Percentiles rank a stretch among this genome's conserved stretches.
phyloP scores from a whole-genome alignment of 352 stramenopile genomes.

The Globisporangium canariense region DNA sequence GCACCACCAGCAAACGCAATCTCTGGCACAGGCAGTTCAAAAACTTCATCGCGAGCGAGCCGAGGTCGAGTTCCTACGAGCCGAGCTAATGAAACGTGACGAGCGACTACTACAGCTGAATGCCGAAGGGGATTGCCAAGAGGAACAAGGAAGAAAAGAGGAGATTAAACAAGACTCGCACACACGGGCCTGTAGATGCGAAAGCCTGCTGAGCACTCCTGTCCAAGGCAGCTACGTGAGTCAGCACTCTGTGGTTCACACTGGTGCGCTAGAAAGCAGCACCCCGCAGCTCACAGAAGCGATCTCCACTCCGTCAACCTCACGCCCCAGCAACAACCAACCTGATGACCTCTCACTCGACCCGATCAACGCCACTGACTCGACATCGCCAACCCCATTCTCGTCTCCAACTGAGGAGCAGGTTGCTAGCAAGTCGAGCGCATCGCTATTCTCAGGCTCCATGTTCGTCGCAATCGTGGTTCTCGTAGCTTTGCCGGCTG shows the following conservation, averaged over 20 bases:
- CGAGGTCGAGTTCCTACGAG: background rate
- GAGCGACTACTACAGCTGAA: background rate
- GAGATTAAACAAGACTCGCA: background rate
- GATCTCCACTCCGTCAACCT: background rate
- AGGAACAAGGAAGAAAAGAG: background rate
- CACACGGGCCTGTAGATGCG: background rate
- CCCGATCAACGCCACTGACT: background rate
- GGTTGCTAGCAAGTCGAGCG: background rate
- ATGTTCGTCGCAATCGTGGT: constrained; percentile 16
- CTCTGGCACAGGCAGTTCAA: background rate
- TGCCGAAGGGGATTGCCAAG: background rate
- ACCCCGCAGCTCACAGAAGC: background rate
- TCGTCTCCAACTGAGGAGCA: background rate
- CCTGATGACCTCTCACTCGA: background rate
- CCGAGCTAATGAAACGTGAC: background rate
- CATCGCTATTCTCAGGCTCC: constrained; percentile 13
- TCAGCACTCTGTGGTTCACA: background rate
- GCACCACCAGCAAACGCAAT: no score
- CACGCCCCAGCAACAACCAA: background rate
- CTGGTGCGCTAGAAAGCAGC: background rate
- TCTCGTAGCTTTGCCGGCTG: constrained; percentile 11
- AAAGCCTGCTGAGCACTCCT: background rate
- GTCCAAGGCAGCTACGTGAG: background rate
- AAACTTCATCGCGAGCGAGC: background rate
- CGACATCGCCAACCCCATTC: background rate